Evolutionary conservation across 176 grass and related monocot genomes (phyloP), one percentile per base, ranked within the genome.

Genomic region (Eleusine coracana): DNA sequence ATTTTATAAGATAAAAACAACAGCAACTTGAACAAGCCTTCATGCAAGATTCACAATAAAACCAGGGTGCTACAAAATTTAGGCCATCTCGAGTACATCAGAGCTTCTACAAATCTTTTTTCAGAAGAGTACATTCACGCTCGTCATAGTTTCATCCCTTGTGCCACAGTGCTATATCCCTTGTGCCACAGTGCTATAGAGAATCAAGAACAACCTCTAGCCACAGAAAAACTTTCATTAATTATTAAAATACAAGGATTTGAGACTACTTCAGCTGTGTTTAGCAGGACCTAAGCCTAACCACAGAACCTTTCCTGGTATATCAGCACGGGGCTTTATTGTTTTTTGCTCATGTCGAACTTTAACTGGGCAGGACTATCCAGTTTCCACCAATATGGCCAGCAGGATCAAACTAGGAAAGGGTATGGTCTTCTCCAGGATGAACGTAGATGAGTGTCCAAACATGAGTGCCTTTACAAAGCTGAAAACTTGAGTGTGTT

Each of bases 21-120:
- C 46, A 68, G 23, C 14, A 67, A 80, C 15, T 20, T 12, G 8
- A 80, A 71, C 1, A 55, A 70, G 3, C 55, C 44, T 6, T 45
- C 17, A 10, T 70, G 65, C 2, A 27, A 16, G 17, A 71, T 77
- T 37, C 6, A 52, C 10, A 5, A 38, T 37, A 65, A 81, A 55
- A 66, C 2, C 66, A 66, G 37, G 18, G 48, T 27, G 75, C 83
- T 77, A 89, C 56, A 82, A 82, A 89, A 82, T 72, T 86, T 70
- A 77, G 29, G n/a, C 37, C 48, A 49, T 56, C 72, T 77, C 52
- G 64, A 39, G 70, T 76, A 81, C 71, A 81, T 14, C 16, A 64
- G 13, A 85, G 3, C 46, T 50, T 89, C 63, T 74, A 49, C 29
- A 31, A 52, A 85, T 76, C 67, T 11, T 28, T 62, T 3, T 62